phyloP scores from a whole-genome alignment of 805 yeast genomes.

The Blastobotrys attinorum region DNA sequence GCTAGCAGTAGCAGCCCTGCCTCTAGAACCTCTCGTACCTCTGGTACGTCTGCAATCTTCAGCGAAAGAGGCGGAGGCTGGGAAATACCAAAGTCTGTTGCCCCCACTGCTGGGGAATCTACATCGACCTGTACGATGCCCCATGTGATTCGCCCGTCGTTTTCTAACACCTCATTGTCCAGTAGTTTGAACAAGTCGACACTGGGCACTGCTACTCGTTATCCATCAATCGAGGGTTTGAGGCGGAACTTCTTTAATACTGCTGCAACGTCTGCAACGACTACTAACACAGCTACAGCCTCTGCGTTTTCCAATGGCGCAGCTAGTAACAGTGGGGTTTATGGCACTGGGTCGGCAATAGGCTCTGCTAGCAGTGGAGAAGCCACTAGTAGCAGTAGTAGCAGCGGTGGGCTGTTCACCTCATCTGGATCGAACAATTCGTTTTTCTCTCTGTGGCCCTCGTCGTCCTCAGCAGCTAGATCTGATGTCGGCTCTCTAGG shows the following conservation, averaged over 20 bases:
- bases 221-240: constrained; percentile 8
- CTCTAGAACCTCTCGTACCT: background rate
- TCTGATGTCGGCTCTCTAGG: background rate
- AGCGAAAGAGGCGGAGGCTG: constrained; percentile 14
- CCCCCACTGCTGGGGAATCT: constrained; percentile 7
- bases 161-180: constrained; percentile 17
- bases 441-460: background rate
- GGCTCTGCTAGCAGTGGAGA: too few species aligned
- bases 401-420: constrained; percentile 1
- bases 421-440: background rate
- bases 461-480: background rate
- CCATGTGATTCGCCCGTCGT: constrained; percentile 18
- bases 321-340: too few species aligned
- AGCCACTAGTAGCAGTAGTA: too few species aligned
- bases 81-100: constrained; percentile 13
- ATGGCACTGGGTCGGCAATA: too few species aligned
- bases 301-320: background rate
- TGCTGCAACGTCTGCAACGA: too few species aligned
- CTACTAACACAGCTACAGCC: too few species aligned
- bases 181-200: constrained; percentile 9
- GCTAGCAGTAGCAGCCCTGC: background rate
- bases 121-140: constrained; percentile 17
- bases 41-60: background rate
- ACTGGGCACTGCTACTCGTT: background rate
- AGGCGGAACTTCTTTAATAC: constrained; percentile 1